Percentiles rank a stretch among this genome's conserved stretches.
Conservation (phyloP, 352 stramenopile species). For the Globisporangium paddicum region DNA sequence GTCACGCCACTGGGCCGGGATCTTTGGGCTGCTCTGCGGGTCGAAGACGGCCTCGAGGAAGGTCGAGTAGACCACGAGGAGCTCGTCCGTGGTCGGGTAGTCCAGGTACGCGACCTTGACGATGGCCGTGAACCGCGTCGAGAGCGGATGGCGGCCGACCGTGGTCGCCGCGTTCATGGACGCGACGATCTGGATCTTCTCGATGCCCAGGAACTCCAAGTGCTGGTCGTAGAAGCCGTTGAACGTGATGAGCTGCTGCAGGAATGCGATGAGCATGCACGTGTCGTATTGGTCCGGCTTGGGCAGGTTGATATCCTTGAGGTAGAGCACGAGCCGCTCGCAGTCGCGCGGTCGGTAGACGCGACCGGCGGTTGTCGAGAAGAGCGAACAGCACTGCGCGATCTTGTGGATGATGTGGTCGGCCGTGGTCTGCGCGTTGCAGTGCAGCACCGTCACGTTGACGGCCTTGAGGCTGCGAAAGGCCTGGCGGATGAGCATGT, state of each 20-base stretch:
- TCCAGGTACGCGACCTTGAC: slow-evolving; percentile 93
- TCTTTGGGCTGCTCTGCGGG: slow-evolving; percentile 22
- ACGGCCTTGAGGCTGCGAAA: slow-evolving; percentile 78
- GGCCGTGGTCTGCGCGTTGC: slow-evolving; percentile 92
- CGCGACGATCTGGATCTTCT: slow-evolving; percentile 93
- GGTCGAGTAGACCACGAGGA: slow-evolving; percentile 86
- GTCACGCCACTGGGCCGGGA: slow-evolving; percentile 47
- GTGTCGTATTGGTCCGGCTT: slow-evolving; percentile 95
- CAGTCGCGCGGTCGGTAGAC: slow-evolving; percentile 92
- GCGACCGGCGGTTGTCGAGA: slow-evolving; percentile 86
- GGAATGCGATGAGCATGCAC: slow-evolving; percentile 95
- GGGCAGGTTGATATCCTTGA: slow-evolving; percentile 96
- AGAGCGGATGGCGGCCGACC: slow-evolving; percentile 88
- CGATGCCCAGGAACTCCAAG: slow-evolving; percentile 92
- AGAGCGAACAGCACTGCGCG: slow-evolving; percentile 90
- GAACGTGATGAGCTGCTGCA: slow-evolving; percentile 95
- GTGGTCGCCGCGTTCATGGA: slow-evolving; percentile 94
- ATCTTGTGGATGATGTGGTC: slow-evolving; percentile 96
- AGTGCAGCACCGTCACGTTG: slow-evolving; percentile 88
- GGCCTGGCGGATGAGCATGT: slow-evolving; percentile 92
- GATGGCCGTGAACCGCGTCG: slow-evolving; percentile 92
- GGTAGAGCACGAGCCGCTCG: slow-evolving; percentile 92
- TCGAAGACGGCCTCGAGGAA: slow-evolving; percentile 84
- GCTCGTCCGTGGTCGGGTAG: slow-evolving; percentile 89
- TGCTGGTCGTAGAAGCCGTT: slow-evolving; percentile 95